Evolutionary conservation across 2,329 filamentous ascomycete species (phyloP), one percentile per base, ranked within the genome.

Genomic region (Diaporthe aspalathi): DNA sequence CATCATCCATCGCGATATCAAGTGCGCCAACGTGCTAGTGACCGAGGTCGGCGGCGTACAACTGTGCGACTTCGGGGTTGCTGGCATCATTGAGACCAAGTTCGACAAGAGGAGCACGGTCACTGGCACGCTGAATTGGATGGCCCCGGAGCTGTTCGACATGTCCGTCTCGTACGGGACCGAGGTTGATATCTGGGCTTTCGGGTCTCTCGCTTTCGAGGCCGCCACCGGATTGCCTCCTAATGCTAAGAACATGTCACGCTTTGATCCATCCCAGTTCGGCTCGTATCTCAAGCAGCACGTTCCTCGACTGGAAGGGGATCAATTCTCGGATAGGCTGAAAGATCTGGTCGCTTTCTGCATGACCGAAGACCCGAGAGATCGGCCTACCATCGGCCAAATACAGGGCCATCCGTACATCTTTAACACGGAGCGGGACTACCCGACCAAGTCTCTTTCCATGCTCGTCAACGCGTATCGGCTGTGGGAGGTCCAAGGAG

Each of bases 31-130:
- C 77, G 91, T 96, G 40, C 85, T 95, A 70, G 89, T 96, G 73
- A 93, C 91, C 9, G 93, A 95, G 80, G 86, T 90, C 43, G 93
- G 93, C 27, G 84, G 89, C 47, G 92, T 96, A 14, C 93, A 96
- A 79, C 87, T 96, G 52, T 94, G 93, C 78, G 93, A 96, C 78
- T 96, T 96, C 79, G 93, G 93, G 74, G 93, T 96, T 57, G 92
- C 93, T 40, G 93, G 92, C 52, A 89, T 94, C 62, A 89, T 95
- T 68, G 92, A 95, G 78, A 91, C 87, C 56, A 91, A 93, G 75
- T 87, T 91, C 68, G 91, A 93, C 77, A 96, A 96, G 81, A 86
- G 93, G 68, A 92, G 91, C 9, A 95, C 93, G 1, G 91, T 95
- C 66, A 92, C 95, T 67, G 93, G 93, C 32, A 96, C 93, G 0